Conservation (phyloP, 495 filamentous ascomycete species). For the Talaromyces nanjingensis region DNA sequence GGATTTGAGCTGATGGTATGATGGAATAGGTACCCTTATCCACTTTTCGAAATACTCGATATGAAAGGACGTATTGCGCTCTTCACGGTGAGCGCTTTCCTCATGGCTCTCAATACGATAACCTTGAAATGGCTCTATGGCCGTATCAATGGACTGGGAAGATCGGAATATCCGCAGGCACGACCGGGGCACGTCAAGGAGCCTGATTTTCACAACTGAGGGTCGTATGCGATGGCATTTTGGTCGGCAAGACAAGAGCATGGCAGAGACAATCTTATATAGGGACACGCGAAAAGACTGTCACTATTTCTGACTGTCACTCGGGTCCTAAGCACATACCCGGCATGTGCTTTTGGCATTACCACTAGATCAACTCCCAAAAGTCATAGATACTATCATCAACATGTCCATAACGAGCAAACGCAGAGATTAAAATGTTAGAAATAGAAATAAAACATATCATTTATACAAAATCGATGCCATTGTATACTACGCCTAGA, state of each 20-base stretch:
- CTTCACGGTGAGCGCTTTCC: conserved; percentile 59
- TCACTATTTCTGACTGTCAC: not conserved
- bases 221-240: not conserved
- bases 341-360: not conserved
- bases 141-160: conserved; percentile 57
- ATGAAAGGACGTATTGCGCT: conserved; percentile 57
- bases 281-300: not conserved
- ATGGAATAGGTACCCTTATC: conserved; percentile 73
- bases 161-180: conserved; percentile 16
- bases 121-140: conserved; percentile 62
- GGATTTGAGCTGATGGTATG: conserved; percentile 12
- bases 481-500: no score
- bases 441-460: not conserved
- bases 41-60: conserved; percentile 61
- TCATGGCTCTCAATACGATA: conserved; percentile 66
- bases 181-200: conserved; percentile 26
- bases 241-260: not conserved
- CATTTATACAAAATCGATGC: not conserved
- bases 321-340: not conserved
- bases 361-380: not conserved
- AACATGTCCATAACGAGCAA: not conserved
- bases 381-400: not conserved
- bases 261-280: not conserved
- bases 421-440: not conserved
- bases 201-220: conserved; percentile 11